phyloP scores from a whole-genome alignment of 495 filamentous ascomycete species.

The Durotheca rogersii region DNA sequence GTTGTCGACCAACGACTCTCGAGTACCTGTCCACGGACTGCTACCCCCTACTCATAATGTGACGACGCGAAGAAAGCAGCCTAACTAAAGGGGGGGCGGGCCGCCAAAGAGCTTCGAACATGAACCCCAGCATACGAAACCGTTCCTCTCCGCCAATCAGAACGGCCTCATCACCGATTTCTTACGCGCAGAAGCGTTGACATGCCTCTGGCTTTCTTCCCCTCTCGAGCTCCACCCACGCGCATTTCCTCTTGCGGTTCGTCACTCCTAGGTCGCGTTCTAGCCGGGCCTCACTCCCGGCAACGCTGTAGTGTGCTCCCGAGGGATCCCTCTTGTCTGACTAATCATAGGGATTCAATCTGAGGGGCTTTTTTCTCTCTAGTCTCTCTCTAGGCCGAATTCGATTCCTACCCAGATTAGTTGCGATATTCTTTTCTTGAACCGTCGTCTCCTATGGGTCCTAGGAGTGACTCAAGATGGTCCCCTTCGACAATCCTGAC shows the following conservation, averaged over 20 bases:
- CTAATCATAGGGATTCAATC: constrained; percentile 6
- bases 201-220: constrained; percentile 28
- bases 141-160: constrained; percentile 20
- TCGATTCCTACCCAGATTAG: constrained; percentile 7
- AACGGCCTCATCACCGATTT: constrained; percentile 23
- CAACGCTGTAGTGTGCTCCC: constrained; percentile 3
- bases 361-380: not conserved
- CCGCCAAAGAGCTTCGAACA: constrained; percentile 26
- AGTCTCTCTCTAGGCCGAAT: constrained; percentile 24
- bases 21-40: not conserved
- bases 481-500: constrained; percentile 17
- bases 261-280: constrained; percentile 2
- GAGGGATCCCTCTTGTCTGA: constrained; percentile 13
- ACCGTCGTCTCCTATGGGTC: constrained; percentile 21
- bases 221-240: not conserved
- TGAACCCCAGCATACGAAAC: constrained; percentile 22
- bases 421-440: constrained; percentile 23
- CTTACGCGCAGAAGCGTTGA: constrained; percentile 24
- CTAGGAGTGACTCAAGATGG: not conserved
- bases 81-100: constrained; percentile 19
- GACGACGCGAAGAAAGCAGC: constrained; percentile 8
- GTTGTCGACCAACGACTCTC: constrained; percentile 12
- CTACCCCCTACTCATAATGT: too few relatives aligned
- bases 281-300: constrained; percentile 14
- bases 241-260: constrained; percentile 9